Evolutionary conservation across 352 stramenopile genomes (phyloP).

Genomic region (Globisporangium mamillatum): DNA sequence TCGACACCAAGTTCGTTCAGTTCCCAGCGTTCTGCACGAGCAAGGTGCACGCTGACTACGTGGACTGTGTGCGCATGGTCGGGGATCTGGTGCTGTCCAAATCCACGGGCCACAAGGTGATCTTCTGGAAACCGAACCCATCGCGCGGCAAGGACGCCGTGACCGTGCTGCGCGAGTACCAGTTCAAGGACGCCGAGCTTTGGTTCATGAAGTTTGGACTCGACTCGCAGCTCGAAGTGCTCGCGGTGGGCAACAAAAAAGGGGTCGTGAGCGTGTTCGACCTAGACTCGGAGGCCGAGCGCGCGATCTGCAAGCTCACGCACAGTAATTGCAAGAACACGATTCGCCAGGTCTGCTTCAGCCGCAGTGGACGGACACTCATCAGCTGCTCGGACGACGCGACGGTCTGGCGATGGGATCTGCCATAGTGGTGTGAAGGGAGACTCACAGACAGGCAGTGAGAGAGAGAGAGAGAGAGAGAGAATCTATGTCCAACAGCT

Average conservation of each 20-base stretch:
- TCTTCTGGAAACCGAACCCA: conserved; percentile 91
- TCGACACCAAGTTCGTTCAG: conserved; percentile 86
- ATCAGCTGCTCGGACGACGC: conserved; percentile 74
- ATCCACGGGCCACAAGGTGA: conserved; percentile 84
- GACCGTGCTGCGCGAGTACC: conserved; percentile 79
- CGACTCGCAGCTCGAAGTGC: conserved; percentile 67
- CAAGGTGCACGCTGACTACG: conserved; percentile 90
- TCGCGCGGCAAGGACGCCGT: conserved; percentile 77
- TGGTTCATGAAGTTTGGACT: conserved; percentile 89
- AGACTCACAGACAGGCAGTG: neutral
- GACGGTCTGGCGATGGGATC: conserved; percentile 73
- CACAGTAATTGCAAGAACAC: conserved; percentile 77
- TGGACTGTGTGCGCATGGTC: conserved; percentile 86
- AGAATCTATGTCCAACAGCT: neutral
- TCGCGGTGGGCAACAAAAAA: conserved; percentile 84
- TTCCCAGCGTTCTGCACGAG: conserved; percentile 91
- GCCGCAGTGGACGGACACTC: conserved; percentile 62
- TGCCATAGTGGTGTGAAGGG: conserved; percentile 24
- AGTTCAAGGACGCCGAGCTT: conserved; percentile 78
- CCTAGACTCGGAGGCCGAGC: conserved; percentile 67
- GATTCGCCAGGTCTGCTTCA: conserved; percentile 78
- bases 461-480: neutral
- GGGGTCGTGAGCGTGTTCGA: conserved; percentile 78
- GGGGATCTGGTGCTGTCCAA: conserved; percentile 80
- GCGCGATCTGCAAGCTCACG: conserved; percentile 65